Conservation (phyloP, 768 basidiomycete genomes). For the Leccinum uliginosum region DNA sequence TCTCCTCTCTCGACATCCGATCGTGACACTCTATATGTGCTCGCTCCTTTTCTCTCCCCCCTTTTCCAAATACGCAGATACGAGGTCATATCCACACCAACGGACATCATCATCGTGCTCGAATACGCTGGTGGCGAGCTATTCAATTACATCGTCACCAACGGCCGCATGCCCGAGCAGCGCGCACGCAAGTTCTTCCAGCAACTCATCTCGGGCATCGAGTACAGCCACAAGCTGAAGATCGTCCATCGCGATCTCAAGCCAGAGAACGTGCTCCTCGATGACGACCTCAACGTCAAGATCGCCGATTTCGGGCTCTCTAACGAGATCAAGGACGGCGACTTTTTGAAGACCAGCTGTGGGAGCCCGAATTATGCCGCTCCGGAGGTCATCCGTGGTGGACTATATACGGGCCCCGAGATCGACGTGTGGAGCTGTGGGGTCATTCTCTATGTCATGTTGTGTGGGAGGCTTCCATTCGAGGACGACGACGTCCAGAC, state of each 20-base stretch:
- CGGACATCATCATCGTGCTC: constrained; percentile 97
- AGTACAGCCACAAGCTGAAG: constrained; percentile 93
- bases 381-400: constrained; percentile 94
- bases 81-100: constrained; percentile 88
- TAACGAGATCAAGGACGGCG: constrained; percentile 94
- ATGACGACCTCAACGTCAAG: constrained; percentile 86
- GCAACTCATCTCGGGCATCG: constrained; percentile 95
- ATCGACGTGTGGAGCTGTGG: constrained; percentile 99
- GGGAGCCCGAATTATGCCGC: constrained; percentile 99
- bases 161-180: constrained; percentile 85
- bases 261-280: constrained; percentile 90
- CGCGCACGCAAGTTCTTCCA: constrained; percentile 95
- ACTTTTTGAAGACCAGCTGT: constrained; percentile 95
- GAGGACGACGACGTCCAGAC: constrained; percentile 95
- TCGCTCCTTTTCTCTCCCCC: not conserved
- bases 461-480: constrained; percentile 92
- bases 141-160: constrained; percentile 96
- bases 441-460: constrained; percentile 98
- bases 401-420: constrained; percentile 94
- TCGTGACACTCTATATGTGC: constrained; percentile 2
- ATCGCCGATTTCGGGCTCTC: constrained; percentile 99
- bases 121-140: constrained; percentile 96
- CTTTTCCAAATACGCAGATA: constrained; percentile 41
- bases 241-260: constrained; percentile 98
- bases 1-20: constrained; percentile 2